Evolutionary conservation across 2,329 filamentous ascomycete genomes (phyloP).

Genomic region (Sporothrix globosa): DNA sequence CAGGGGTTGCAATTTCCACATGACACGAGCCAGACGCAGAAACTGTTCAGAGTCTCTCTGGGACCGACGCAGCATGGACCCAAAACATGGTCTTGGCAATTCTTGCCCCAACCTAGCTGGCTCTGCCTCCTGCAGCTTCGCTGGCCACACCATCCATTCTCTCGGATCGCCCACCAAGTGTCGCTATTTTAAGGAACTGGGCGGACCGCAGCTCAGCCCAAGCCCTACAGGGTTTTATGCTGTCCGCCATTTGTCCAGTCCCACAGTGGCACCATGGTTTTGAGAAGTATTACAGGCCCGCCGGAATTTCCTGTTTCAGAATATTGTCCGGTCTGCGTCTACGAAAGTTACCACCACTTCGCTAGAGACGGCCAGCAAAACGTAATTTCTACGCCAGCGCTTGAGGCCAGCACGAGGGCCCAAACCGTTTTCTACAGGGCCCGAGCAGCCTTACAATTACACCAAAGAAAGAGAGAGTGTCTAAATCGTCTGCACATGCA

Average conservation of each 20-base stretch:
- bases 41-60: too few relatives aligned
- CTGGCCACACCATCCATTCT: background rate
- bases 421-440: too few relatives aligned
- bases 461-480: too few relatives aligned
- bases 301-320: background rate
- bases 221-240: constrained; percentile 5
- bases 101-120: background rate
- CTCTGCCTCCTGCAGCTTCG: constrained; percentile 7
- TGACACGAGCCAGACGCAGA: constrained; percentile 7
- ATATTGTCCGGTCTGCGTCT: too few relatives aligned
- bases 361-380: too few relatives aligned
- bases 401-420: too few relatives aligned
- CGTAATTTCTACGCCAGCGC: too few relatives aligned
- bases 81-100: background rate
- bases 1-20: background rate
- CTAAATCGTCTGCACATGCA: too few relatives aligned
- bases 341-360: too few relatives aligned
- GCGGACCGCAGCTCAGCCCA: background rate
- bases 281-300: background rate
- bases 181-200: constrained; percentile 19
- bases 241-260: background rate
- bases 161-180: background rate
- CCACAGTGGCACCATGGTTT: too few relatives aligned
- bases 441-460: too few relatives aligned
- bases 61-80: background rate